Conservation (phyloP, 768 basidiomycete genomes). For the Leccinum variicolor region DNA sequence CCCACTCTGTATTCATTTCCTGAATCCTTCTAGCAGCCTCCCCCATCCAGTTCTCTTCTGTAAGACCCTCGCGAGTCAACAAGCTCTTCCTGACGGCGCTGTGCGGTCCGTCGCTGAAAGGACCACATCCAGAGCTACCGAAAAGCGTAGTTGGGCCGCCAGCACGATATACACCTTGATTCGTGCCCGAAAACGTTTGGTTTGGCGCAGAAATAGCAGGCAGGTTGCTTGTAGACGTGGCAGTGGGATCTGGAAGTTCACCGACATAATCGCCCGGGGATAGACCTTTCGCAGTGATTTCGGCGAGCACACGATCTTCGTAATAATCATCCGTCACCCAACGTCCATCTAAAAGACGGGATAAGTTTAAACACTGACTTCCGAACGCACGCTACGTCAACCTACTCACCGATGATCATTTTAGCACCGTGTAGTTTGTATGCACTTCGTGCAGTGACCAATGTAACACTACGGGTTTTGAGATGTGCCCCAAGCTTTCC, state of each 20-base stretch:
- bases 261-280: conserved; percentile 81
- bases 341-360: conserved; percentile 60
- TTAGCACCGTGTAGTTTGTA: conserved; percentile 94
- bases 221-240: conserved; percentile 41
- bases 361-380: not conserved
- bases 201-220: conserved; percentile 32
- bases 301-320: conserved; percentile 76
- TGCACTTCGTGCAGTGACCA: conserved; percentile 88
- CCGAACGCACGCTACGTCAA: not conserved
- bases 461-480: conserved; percentile 87
- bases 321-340: conserved; percentile 97
- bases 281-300: conserved; percentile 77
- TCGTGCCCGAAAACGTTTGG: conserved; percentile 41
- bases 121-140: conserved; percentile 78
- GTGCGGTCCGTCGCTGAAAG: conserved; percentile 84
- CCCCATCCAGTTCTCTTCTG: conserved; percentile 91
- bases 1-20: conserved; percentile 65
- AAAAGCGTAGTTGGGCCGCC: conserved; percentile 94
- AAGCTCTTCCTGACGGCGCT: conserved; percentile 81
- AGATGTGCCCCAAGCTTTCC: conserved; percentile 89
- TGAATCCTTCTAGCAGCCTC: conserved; percentile 65
- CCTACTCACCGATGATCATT: conserved; percentile 71
- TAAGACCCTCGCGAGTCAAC: conserved; percentile 75
- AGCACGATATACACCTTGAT: conserved; percentile 77
- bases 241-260: conserved; percentile 74